phyloP scores from a whole-genome alignment of 2,329 filamentous ascomycete genomes.

The Hortaea werneckii region DNA sequence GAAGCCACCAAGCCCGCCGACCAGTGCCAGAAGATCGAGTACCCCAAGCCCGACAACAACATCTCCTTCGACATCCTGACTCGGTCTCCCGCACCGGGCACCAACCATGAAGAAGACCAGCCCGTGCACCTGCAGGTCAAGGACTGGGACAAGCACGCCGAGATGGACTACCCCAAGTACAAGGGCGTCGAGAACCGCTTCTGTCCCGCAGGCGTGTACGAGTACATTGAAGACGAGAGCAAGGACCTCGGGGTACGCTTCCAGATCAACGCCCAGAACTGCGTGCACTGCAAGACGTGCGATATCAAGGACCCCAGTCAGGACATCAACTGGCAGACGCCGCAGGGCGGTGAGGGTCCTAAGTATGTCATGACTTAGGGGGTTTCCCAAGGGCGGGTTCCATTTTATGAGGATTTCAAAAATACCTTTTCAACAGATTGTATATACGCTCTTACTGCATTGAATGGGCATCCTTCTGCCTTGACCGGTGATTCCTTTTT shows the following conservation, averaged over 20 bases:
- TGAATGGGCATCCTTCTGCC: too few species aligned
- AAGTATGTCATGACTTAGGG: constrained; percentile 51
- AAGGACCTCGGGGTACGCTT: constrained; percentile 86
- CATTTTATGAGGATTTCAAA: too few species aligned
- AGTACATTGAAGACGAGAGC: constrained; percentile 86
- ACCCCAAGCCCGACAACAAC: constrained; percentile 91
- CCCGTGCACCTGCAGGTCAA: constrained; percentile 90
- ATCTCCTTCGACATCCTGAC: constrained; percentile 95
- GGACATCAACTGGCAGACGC: constrained; percentile 91
- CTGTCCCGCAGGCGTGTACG: constrained; percentile 94
- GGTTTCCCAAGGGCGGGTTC: not conserved
- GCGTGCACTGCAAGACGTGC: constrained; percentile 98
- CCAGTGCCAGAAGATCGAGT: constrained; percentile 78
- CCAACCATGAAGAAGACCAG: constrained; percentile 98
- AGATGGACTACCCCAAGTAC: constrained; percentile 73
- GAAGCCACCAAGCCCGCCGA: constrained; percentile 71
- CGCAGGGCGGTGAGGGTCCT: constrained; percentile 69
- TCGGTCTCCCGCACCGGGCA: constrained; percentile 92
- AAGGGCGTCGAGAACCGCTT: constrained; percentile 93
- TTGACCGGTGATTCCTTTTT: too few species aligned
- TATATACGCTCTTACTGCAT: too few species aligned
- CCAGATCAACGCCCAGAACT: constrained; percentile 97
- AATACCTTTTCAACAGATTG: too few species aligned
- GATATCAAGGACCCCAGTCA: constrained; percentile 96
- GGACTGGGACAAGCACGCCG: constrained; percentile 87